Conservation (phyloP, 768 basidiomycete species). For the Leccinellum rugosiceps region DNA sequence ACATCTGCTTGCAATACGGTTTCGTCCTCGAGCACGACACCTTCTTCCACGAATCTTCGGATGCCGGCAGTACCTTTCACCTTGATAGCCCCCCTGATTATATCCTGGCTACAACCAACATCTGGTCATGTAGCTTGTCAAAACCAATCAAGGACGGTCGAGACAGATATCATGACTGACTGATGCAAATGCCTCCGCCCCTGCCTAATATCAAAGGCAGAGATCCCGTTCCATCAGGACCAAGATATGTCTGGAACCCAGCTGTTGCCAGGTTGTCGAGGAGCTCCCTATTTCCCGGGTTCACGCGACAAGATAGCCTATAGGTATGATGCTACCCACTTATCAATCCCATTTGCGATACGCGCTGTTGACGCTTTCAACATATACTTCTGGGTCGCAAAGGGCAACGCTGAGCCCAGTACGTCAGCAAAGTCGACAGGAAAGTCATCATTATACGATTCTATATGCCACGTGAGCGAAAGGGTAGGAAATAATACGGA, state of each 20-base stretch:
- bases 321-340: neutral
- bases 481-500: neutral
- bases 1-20: slow-evolving; percentile 26
- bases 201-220: slow-evolving; percentile 29
- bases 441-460: slow-evolving; percentile 23
- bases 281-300: slow-evolving; percentile 29
- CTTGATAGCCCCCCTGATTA: too few relatives aligned
- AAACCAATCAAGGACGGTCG: neutral
- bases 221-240: slow-evolving; percentile 36
- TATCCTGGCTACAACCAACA: slow-evolving; percentile 40
- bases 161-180: slow-evolving; percentile 19
- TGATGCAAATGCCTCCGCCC: slow-evolving; percentile 39
- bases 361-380: neutral
- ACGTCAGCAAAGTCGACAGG: slow-evolving; percentile 26
- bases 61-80: too few relatives aligned
- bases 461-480: slow-evolving; percentile 7
- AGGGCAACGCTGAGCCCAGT: slow-evolving; percentile 23
- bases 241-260: slow-evolving; percentile 38
- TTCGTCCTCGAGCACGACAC: slow-evolving; percentile 29
- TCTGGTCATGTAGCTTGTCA: slow-evolving; percentile 15
- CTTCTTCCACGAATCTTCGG: slow-evolving; percentile 24
- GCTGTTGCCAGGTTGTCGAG: slow-evolving; percentile 34
- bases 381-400: slow-evolving; percentile 15
- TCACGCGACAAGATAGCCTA: neutral
- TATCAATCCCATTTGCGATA: too few relatives aligned